A percentile compares a stretch with the other conserved stretches of the same genome.
Conservation (phyloP, 2,329 filamentous ascomycete genomes). For the Mycosphaerella arachidis region DNA sequence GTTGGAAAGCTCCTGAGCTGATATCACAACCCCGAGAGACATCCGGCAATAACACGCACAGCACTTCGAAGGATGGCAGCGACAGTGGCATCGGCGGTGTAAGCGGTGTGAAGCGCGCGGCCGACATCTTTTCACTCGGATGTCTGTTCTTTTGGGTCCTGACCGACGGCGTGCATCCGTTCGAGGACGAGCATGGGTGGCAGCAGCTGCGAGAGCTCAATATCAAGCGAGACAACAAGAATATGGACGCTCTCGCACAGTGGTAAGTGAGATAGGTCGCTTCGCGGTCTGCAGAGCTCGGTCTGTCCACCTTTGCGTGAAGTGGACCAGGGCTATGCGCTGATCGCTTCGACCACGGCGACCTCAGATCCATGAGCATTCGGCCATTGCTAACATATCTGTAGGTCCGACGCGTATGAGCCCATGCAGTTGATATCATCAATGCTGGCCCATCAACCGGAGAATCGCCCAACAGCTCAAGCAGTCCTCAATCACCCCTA, state of each 20-base stretch:
- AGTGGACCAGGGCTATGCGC: too few species aligned
- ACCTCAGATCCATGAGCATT: too few species aligned
- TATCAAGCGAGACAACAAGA: conserved; percentile 82
- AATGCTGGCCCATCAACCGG: conserved; percentile 68
- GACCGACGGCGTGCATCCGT: conserved; percentile 86
- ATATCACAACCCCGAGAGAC: conserved; percentile 56
- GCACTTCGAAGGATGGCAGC: conserved; percentile 46
- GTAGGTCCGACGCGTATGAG: conserved; percentile 69
- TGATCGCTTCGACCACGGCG: too few species aligned
- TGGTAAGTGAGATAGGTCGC: conserved; percentile 40
- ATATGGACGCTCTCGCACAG: conserved; percentile 45
- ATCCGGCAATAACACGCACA: conserved; percentile 41
- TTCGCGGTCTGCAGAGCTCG: too few species aligned
- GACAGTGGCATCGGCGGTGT: conserved; percentile 48
- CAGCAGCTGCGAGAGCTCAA: conserved; percentile 83
- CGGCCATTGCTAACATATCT: too few species aligned
- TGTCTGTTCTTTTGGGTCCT: conserved; percentile 99
- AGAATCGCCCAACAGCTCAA: conserved; percentile 64
- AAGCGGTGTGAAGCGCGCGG: conserved; percentile 85
- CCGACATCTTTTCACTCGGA: conserved; percentile 95
- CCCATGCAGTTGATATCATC: conserved; percentile 79
- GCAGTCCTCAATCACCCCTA: conserved; percentile 90
- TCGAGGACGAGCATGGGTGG: conserved; percentile 88
- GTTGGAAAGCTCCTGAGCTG: conserved; percentile 94
- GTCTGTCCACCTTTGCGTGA: too few species aligned